phyloP scores from a whole-genome alignment of 2,329 filamentous ascomycete species.

The Penicillium sp. region DNA sequence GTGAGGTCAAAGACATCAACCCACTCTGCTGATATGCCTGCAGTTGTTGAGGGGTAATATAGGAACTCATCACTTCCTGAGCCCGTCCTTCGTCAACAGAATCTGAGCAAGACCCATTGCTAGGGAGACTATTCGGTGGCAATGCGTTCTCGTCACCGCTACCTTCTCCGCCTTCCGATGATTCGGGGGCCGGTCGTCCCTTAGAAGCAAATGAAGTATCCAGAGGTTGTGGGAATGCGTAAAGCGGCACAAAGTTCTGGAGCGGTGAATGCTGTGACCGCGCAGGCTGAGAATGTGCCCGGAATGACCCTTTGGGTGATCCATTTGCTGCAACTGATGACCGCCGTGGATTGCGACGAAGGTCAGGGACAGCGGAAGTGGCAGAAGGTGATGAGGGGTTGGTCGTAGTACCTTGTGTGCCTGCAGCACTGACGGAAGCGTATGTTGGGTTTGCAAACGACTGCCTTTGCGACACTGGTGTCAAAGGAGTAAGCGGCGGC shows the following conservation, averaged over 20 bases:
- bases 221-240: constrained; percentile 29
- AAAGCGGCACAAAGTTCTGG: constrained; percentile 32
- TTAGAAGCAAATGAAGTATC: constrained; percentile 30
- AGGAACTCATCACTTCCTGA: constrained; percentile 47
- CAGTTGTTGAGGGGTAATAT: constrained; percentile 43
- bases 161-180: constrained; percentile 30
- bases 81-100: constrained; percentile 38
- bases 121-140: constrained; percentile 31
- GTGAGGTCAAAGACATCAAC: constrained; percentile 35
- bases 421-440: constrained; percentile 35
- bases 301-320: constrained; percentile 40
- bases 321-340: constrained; percentile 41
- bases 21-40: constrained; percentile 40
- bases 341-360: constrained; percentile 43
- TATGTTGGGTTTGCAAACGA: constrained; percentile 35
- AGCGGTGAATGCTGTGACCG: constrained; percentile 39
- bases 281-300: constrained; percentile 51
- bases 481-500: constrained; percentile 23
- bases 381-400: constrained; percentile 47
- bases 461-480: constrained; percentile 28
- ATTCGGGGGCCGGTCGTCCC: constrained; percentile 31
- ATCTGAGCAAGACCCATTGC: constrained; percentile 30
- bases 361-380: constrained; percentile 38
- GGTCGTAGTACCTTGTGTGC: constrained; percentile 39
- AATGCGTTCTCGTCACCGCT: constrained; percentile 33